Base-by-base conservation (phyloP, 1,284 basidiomycete species). In the Vanrija sp. region DNA sequence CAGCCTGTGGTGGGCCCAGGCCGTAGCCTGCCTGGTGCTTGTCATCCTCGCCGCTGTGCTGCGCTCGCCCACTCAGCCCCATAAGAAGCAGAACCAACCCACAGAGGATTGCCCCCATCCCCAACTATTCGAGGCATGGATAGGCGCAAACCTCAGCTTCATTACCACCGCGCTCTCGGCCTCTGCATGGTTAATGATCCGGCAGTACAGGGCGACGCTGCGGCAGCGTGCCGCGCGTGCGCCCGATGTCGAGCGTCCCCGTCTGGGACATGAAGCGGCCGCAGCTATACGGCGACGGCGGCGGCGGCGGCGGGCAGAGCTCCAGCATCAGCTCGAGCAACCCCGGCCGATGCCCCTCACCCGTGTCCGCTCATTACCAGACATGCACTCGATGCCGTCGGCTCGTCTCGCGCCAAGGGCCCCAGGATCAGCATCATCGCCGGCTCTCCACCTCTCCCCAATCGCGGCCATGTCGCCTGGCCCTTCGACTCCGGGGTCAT, bases 81-180 rank as follows among this genome's bases (percentile, higher is more conserved):
- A 35, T n/a, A 43, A 39, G 2, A 59, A 51, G 20, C 68, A 71
- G 47, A 38, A 46, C 4, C 14, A 18, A 19, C 58, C 63, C 0
- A 60, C 63, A 0, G 41, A 54, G 7, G 50, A 54, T 14, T 70
- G 68, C 48, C 57, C 60, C 6, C 53, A 47, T 9, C 65, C 68
- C 7, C 22, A 58, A n/a, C 47, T 64, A 6, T 64, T 65, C 51
- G 57, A 63, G 51, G 53, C 59, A 2, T 70, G 68, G 68, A 66
- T 68, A 56, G 58, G 41, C 16, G 60, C 62, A 10, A 61, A 61
- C 41, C 50, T 61, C 6, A 47, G 42, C 3, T 46, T 65, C 23
- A 44, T 71, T 7, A 3, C 39, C 20, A 4, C 22, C 19, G 37
- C 36, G 12, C 9, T 19, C 8, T 2, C 23, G 6, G 42, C 37